phyloP scores from a whole-genome alignment of 2,329 filamentous ascomycete genomes.

The Cladosporium velox region DNA sequence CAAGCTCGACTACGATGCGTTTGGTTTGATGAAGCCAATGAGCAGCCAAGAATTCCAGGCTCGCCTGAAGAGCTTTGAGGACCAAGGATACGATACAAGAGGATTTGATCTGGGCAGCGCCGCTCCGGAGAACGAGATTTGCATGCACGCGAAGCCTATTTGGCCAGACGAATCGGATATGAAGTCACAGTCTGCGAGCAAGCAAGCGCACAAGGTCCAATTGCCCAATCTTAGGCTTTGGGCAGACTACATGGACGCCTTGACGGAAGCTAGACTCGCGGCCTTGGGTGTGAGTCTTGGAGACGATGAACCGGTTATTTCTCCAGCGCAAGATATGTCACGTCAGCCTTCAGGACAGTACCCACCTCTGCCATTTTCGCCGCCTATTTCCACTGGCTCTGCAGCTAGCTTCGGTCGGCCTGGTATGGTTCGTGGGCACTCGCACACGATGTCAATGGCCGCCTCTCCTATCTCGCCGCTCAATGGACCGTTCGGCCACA shows the following conservation, averaged over 20 bases:
- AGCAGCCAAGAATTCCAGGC: constrained; percentile 56
- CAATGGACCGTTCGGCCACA: constrained; percentile 57
- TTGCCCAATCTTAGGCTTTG: constrained; percentile 72
- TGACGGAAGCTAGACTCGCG: constrained; percentile 88
- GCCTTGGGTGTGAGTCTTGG: constrained; percentile 84
- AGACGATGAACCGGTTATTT: constrained; percentile 62
- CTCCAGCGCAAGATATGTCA: constrained; percentile 59
- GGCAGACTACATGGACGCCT: constrained; percentile 77
- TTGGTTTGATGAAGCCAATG: constrained; percentile 47
- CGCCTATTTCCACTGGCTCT: constrained; percentile 77
- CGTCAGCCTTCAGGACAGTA: constrained; percentile 73
- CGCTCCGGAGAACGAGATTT: constrained; percentile 46
- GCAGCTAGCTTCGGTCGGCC: constrained; percentile 63
- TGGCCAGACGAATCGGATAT: constrained; percentile 62
- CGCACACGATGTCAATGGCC: constrained; percentile 63
- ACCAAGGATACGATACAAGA: constrained; percentile 67
- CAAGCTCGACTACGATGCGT: constrained; percentile 44
- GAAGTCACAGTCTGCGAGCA: constrained; percentile 51
- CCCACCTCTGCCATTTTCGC: constrained; percentile 76
- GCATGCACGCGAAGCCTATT: constrained; percentile 62
- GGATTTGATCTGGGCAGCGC: constrained; percentile 62
- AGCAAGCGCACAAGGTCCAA: constrained; percentile 61
- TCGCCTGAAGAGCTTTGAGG: constrained; percentile 67
- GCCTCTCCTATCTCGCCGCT: constrained; percentile 73
- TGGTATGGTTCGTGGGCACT: constrained; percentile 37